phyloP scores from a whole-genome alignment of 352 stramenopile genomes.

The Thalassiosira hispida region DNA sequence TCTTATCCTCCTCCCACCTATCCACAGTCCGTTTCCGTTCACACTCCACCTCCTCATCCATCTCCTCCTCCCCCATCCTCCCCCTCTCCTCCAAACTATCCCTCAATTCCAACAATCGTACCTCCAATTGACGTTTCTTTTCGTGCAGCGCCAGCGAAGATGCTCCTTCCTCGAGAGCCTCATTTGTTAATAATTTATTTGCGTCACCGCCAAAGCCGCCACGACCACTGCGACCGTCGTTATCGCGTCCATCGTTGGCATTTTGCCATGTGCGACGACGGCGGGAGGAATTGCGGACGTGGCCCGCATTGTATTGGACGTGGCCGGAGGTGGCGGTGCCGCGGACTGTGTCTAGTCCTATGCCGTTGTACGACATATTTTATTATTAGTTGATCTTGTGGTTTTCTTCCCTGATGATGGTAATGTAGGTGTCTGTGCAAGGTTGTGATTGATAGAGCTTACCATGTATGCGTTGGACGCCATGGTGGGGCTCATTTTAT shows the following conservation, averaged over 20 bases:
- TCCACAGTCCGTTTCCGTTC: conserved; percentile 58
- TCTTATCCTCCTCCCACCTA: conserved; percentile 26
- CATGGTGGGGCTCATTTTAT: too few relatives aligned
- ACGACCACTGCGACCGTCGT: conserved; percentile 12
- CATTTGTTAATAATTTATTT: conserved; percentile 58
- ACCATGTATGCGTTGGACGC: too few relatives aligned
- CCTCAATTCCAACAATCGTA: conserved; percentile 70
- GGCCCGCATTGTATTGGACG: conserved; percentile 78
- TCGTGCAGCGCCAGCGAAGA: conserved; percentile 59
- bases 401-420: too few relatives aligned
- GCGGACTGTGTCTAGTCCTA: conserved; percentile 76
- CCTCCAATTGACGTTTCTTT: conserved; percentile 71
- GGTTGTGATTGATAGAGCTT: too few relatives aligned
- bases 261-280: conserved; percentile 44
- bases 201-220: conserved; percentile 46
- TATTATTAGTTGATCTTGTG: too few relatives aligned
- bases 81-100: conserved; percentile 72
- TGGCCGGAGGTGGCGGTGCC: conserved; percentile 82
- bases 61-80: conserved; percentile 58
- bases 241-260: conserved; percentile 30
- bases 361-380: conserved; percentile 79
- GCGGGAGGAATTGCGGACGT: conserved; percentile 65
- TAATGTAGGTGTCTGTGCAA: too few relatives aligned
- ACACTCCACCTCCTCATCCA: conserved; percentile 63
- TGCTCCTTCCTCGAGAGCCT: conserved; percentile 37